phyloP scores from a whole-genome alignment of 1,284 basidiomycete genomes.

The Pyrrhoderma noxium region DNA sequence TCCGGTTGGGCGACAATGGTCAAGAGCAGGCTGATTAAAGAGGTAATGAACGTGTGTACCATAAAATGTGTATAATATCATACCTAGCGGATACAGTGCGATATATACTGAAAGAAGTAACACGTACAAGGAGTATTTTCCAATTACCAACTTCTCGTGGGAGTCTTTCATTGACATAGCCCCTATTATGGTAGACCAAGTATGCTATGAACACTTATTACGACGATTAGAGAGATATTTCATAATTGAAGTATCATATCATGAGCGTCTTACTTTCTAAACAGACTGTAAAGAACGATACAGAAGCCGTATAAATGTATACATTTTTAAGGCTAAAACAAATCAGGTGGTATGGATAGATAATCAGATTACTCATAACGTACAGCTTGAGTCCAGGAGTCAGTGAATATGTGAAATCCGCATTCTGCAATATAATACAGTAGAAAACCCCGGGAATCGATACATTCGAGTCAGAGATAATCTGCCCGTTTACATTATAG shows the following conservation, averaged over 20 bases:
- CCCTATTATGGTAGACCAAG: not conserved
- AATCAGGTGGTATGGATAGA: not conserved
- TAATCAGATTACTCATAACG: not conserved
- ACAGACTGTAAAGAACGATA: slow-evolving; percentile 12
- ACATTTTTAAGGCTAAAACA: slow-evolving; percentile 3
- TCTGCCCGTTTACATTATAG: not conserved
- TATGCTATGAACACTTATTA: slow-evolving; percentile 7
- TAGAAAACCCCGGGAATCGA: slow-evolving; percentile 16
- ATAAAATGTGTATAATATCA: not conserved
- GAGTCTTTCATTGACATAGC: not conserved
- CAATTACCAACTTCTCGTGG: not conserved
- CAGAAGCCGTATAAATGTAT: not conserved
- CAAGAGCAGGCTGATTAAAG: slow-evolving; percentile 4
- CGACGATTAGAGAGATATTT: not conserved
- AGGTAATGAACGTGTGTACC: not conserved
- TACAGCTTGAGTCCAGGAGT: slow-evolving; percentile 1
- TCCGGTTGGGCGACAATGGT: slow-evolving; percentile 12
- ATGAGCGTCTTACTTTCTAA: slow-evolving; percentile 8
- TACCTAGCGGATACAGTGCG: slow-evolving; percentile 13
- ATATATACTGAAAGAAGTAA: slow-evolving; percentile 15
- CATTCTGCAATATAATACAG: slow-evolving; percentile 16
- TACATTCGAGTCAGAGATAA: slow-evolving; percentile 11
- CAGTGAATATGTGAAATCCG: slow-evolving; percentile 6
- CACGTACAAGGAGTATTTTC: slow-evolving; percentile 11
- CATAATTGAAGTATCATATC: too few relatives aligned